Evolutionary conservation across 805 yeast species (phyloP).

Genomic region (Candida broadrunensis): DNA sequence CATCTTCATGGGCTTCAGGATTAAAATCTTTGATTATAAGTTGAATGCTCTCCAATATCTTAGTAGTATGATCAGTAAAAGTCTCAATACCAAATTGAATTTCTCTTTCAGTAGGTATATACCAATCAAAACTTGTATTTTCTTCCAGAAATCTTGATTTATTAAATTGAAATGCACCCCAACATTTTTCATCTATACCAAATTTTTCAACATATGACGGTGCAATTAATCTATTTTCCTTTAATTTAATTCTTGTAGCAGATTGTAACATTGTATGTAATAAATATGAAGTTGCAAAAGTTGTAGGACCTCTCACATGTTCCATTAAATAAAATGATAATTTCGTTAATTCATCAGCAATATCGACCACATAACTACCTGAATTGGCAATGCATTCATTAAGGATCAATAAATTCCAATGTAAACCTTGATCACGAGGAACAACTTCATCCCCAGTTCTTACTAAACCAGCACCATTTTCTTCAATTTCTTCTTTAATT

Average conservation of each 20-base stretch:
- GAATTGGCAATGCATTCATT: constrained; percentile 72
- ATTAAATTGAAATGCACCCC: constrained; percentile 76
- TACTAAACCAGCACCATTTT: constrained; percentile 77
- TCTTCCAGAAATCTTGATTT: constrained; percentile 45
- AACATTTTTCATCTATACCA: constrained; percentile 49
- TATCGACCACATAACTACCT: constrained; percentile 44
- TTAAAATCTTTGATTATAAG: constrained; percentile 23
- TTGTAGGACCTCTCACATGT: constrained; percentile 61
- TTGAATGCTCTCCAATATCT: constrained; percentile 43
- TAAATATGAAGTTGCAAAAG: constrained; percentile 58
- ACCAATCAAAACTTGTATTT: constrained; percentile 69
- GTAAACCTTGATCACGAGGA: constrained; percentile 75
- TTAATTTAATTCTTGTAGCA: constrained; percentile 56
- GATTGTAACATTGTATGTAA: constrained; percentile 67
- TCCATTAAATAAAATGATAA: constrained; percentile 45
- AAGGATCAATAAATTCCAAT: constrained; percentile 66
- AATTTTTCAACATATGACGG: constrained; percentile 37
- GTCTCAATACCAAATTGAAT: constrained; percentile 58
- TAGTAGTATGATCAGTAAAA: constrained; percentile 48
- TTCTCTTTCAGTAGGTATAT: constrained; percentile 56
- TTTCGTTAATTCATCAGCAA: constrained; percentile 43
- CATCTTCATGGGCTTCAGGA: constrained; percentile 13
- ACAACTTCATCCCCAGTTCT: constrained; percentile 62
- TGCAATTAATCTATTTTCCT: constrained; percentile 53
- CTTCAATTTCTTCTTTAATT: constrained; percentile 64